Base-by-base conservation (phyloP, 1,284 basidiomycete species). In the Tetrapyrgos nigripes region DNA sequence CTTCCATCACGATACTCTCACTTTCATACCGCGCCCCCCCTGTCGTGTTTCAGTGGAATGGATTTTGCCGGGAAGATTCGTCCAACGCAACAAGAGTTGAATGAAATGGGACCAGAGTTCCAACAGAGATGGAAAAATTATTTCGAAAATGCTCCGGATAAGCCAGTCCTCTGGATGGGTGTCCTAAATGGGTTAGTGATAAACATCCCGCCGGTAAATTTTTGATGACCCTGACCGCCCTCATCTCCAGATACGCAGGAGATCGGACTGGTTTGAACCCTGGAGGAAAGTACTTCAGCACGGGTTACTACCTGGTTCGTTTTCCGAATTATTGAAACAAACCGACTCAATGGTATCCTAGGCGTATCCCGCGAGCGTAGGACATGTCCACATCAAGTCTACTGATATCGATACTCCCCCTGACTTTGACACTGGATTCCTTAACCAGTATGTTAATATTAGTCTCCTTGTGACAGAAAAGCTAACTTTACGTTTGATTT, bases 331-430 rank as follows among this genome's bases (percentile, higher is more conserved):
- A 1, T 23, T 37, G 3, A 14, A 4, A 26, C 48, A 13, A 1
- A 31, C 3, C 13, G 14, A 6, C 29, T 21, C 48, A 27, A 28
- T 17, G 53, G 14, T 2, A 3, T 23, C 48, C 49, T 13, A 55
- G 73, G n/a, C 62, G 23, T 74, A 74, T 33, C 74, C 73, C 11
- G 65, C 62, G 2, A 73, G 63, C 1, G 37, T 28, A 1, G 75
- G 73, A 1, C 68, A 62, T 13, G 67, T 68, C 2, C 73, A 74
- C 50, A 67, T 75, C 40, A 66, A 53, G 1, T 73, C 72, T 0
- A 57, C 64, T 4, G 60, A 76, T 47, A 45, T 54, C 1, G 61
- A 71, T 23, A 53, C 64, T 1, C 56, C 65, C 29, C 31, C 52
- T 2, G 71, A 71, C 11, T 63, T 75, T 24, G 58, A 66, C 11